Base-by-base conservation (phyloP, 495 filamentous ascomycete genomes). In the Ramalina intermedia region DNA sequence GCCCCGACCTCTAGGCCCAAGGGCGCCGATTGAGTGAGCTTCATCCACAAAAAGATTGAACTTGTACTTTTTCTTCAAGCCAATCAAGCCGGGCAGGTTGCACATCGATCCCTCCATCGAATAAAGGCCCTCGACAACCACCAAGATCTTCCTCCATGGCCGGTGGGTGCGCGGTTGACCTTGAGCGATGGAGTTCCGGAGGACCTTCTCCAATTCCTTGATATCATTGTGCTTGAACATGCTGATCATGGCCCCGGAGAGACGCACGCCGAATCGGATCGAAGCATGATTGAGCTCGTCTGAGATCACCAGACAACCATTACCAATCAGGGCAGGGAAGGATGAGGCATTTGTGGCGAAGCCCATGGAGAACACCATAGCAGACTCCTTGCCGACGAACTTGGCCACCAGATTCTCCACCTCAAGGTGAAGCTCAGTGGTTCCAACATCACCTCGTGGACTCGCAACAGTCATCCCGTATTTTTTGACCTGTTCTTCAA, bases 41-140 rank as follows among this genome's bases (percentile, higher is more conserved):
- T 98, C 91, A 60, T 98, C 91, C 46, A 98, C 73, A 53, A 94
- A 98, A 14, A 98, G 76, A 59, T 85, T 71, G 69, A 94, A 96
- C 72, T 94, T 96, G 76, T 98, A 98, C 58, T 83, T 87, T 61
- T 80, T 83, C 72, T 91, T 94, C 56, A 98, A 73, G 36, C 70
- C 72, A 50, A 98, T 63, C 37, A 98, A 64, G 49, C 85, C 86
- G 13, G 90, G 91, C 26, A 98, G 76, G 58, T 98, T 89, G 63
- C 83, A 87, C 89, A 98, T 96, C 40, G 89, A 94, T 27, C 91
- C 91, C 66, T 98, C 91, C 91, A 98, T 98, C 2, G 89, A 96
- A 69, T 98, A 98, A 0, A 98, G 76, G 50, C 91, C 91, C 62
- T 98, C 91, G 36, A 98, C 87, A 33, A 89, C 88, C 44, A 98